phyloP scores from a whole-genome alignment of 73 alveolate genomes.

The Loxodes magnus region DNA sequence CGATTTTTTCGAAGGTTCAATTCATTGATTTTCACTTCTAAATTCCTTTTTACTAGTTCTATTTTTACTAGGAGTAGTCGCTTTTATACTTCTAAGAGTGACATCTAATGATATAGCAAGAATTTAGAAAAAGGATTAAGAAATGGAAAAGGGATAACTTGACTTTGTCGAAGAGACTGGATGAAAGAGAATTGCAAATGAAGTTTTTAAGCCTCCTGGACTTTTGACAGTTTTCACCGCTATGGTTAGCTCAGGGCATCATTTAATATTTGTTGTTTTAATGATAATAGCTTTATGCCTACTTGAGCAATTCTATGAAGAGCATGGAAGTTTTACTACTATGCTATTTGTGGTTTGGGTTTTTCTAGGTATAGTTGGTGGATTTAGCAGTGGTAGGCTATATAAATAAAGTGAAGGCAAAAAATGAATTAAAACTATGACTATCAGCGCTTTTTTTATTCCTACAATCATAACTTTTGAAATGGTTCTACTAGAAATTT shows the following conservation, averaged over 20 bases:
- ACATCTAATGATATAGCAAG: slow-evolving; percentile 13
- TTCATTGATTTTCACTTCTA: slow-evolving; percentile 39
- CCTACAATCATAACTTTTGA: slow-evolving; percentile 1
- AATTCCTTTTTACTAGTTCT: slow-evolving; percentile 33
- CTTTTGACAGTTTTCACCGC: not conserved
- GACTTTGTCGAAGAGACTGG: not conserved
- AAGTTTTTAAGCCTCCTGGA: slow-evolving; percentile 4
- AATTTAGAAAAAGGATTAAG: slow-evolving; percentile 1
- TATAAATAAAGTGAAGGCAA: not conserved
- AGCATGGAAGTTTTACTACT: not conserved
- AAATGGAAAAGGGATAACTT: not conserved
- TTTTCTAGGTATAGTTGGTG: slow-evolving; percentile 12
- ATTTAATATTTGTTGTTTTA: not conserved
- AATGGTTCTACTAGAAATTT: not conserved
- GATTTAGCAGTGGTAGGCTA: slow-evolving; percentile 3
- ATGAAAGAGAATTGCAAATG: slow-evolving; percentile 14
- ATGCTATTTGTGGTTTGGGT: not conserved
- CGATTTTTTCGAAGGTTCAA: slow-evolving; percentile 33
- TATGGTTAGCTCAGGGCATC: slow-evolving; percentile 5
- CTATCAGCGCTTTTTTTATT: not conserved
- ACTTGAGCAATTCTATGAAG: slow-evolving; percentile 4
- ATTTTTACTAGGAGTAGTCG: slow-evolving; percentile 24
- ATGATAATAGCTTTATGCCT: not conserved
- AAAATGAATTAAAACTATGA: not conserved
- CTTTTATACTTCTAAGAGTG: slow-evolving; percentile 24